These are phyloP conservation scores for Neurospora sublineolata DNA, from an alignment of 495 filamentous ascomycete species.

Conservation along the genomic window DNA sequence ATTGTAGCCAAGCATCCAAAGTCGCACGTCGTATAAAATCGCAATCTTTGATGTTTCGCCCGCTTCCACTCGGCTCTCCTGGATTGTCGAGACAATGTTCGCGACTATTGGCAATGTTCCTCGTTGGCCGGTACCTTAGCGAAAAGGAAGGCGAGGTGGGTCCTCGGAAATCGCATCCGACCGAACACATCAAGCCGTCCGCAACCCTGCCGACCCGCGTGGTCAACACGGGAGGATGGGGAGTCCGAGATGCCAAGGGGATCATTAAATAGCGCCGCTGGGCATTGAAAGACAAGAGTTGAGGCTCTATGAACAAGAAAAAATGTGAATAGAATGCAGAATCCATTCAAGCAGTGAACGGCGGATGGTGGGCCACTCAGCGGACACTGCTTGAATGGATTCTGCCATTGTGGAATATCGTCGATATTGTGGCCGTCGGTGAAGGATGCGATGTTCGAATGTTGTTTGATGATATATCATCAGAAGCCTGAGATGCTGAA, in stretches of 20 bases:
- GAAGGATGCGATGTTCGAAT: not conserved
- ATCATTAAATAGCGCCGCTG: not conserved
- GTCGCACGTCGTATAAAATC: not conserved
- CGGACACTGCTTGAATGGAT: no score
- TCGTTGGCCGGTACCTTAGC: not conserved
- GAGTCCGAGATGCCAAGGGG: not conserved
- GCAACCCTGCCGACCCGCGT: not conserved
- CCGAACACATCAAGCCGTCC: not conserved
- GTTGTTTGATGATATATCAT: not conserved
- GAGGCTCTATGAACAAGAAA: not conserved
- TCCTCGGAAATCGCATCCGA: not conserved
- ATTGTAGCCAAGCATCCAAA: not conserved
- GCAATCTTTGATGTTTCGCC: not conserved
- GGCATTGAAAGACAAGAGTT: not conserved
- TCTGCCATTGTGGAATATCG: not conserved
- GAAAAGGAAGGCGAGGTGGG: not conserved
- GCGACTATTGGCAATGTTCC: not conserved
- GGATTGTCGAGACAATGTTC: not conserved
- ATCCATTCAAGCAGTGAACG: not conserved
- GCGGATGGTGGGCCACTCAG: not conserved
- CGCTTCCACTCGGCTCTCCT: not conserved
- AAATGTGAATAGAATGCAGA: not conserved
- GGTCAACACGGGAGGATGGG: not conserved
- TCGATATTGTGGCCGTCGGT: not conserved
- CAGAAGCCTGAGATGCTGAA: not conserved